phyloP scores from a whole-genome alignment of 345 rosid genomes.

The Salix dunnii region DNA sequence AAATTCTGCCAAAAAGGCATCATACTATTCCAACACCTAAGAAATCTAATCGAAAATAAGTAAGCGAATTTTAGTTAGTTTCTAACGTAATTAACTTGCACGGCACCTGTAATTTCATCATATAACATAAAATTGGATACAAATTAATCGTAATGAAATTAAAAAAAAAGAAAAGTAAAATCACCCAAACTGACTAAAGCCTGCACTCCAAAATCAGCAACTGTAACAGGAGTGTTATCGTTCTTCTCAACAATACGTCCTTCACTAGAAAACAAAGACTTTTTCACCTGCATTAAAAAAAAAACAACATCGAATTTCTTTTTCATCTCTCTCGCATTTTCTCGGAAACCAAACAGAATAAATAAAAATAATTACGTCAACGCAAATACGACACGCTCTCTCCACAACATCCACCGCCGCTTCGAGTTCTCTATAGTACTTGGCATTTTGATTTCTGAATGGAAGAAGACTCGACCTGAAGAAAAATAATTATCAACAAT shows the following conservation, averaged over 20 bases:
- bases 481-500: background rate
- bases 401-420: constrained; percentile 68
- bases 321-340: background rate
- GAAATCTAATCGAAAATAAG: no score
- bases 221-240: constrained; percentile 75
- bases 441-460: constrained; percentile 52
- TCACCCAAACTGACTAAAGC: constrained; percentile 81
- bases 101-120: background rate
- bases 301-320: background rate
- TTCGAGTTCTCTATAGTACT: constrained; percentile 65
- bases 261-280: constrained; percentile 37
- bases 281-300: constrained; percentile 39
- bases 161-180: background rate
- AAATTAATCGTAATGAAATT: no score
- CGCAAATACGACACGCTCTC: constrained; percentile 79
- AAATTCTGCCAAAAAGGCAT: no score
- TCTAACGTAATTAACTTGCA: no score
- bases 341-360: constrained; percentile 8
- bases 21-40: no score
- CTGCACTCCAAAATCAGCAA: constrained; percentile 92
- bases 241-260: constrained; percentile 67
- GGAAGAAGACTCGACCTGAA: constrained; percentile 57
- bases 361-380: constrained; percentile 42
- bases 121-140: no score
- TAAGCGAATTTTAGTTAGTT: no score